Percentiles rank a stretch among this genome's conserved stretches.
phyloP scores from a whole-genome alignment of 2,329 filamentous ascomycete genomes.

The Pseudocercospora cruenta region DNA sequence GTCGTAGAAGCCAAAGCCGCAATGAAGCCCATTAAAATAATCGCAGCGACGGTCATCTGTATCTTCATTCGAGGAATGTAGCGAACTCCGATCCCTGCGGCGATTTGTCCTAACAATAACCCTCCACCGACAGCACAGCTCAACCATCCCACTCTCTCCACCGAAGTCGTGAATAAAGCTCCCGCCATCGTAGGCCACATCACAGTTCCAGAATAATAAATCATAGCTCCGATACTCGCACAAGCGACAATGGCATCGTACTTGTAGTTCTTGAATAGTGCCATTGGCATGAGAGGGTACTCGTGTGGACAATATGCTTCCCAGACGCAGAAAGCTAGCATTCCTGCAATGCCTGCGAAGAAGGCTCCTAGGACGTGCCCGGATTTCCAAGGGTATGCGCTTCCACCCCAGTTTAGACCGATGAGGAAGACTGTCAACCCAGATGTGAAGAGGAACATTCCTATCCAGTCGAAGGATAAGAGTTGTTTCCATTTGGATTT shows the following conservation, averaged over 20 bases:
- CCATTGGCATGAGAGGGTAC: slow-evolving; percentile 38
- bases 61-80: slow-evolving; percentile 23
- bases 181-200: slow-evolving; percentile 22
- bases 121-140: slow-evolving; percentile 21
- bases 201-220: slow-evolving; percentile 36
- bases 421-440: slow-evolving; percentile 28
- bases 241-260: slow-evolving; percentile 41
- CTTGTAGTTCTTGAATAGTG: slow-evolving; percentile 34
- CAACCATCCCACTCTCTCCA: slow-evolving; percentile 19
- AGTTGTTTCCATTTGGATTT: slow-evolving; percentile 21
- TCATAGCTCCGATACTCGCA: slow-evolving; percentile 39
- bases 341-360: slow-evolving; percentile 18
- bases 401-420: slow-evolving; percentile 28
- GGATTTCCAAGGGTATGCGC: slow-evolving; percentile 21
- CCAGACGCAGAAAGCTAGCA: slow-evolving; percentile 23
- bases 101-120: slow-evolving; percentile 21
- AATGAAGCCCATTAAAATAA: slow-evolving; percentile 22
- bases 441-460: slow-evolving; percentile 22
- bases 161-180: slow-evolving; percentile 18
- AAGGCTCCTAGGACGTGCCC: slow-evolving; percentile 25
- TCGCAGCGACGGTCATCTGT: slow-evolving; percentile 19
- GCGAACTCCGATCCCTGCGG: slow-evolving; percentile 17
- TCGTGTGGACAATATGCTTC: slow-evolving; percentile 32
- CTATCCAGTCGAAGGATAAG: slow-evolving; percentile 25
- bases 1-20: slow-evolving; percentile 16